These are phyloP conservation scores for Phytophthora melonis DNA, from an alignment of 352 stramenopile genomes.

Conservation along the genomic window DNA sequence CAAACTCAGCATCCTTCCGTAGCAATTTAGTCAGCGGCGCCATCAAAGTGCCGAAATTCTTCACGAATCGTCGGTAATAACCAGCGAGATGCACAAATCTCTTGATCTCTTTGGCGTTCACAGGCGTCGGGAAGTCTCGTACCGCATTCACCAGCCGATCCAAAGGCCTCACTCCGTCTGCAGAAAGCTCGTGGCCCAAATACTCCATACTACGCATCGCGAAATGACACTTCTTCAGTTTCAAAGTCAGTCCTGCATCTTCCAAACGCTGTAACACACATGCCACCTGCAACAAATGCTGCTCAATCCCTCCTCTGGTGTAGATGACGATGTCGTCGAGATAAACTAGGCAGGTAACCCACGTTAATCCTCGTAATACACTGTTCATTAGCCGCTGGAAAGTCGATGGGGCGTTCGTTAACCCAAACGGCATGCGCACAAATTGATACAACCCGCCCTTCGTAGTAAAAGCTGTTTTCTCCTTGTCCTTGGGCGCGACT, in stretches of 20 bases:
- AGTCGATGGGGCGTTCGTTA: neutral
- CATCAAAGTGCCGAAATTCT: neutral
- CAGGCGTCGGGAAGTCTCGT: neutral
- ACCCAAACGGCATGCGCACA: neutral
- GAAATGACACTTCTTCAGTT: neutral
- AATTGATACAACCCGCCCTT: neutral
- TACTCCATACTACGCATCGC: neutral
- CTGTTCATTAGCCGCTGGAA: neutral
- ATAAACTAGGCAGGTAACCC: neutral
- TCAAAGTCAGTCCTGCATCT: neutral
- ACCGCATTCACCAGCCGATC: neutral
- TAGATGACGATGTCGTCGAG: neutral
- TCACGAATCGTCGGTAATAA: neutral
- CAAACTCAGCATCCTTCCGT: neutral
- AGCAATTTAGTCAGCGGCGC: neutral
- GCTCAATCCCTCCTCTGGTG: neutral
- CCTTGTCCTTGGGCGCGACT: neutral
- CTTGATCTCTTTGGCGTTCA: neutral
- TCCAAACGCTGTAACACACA: neutral
- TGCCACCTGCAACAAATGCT: neutral
- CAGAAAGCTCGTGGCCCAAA: neutral
- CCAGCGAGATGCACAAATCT: neutral
- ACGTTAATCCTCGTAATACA: neutral
- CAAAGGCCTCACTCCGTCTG: neutral
- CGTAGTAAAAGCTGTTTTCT: neutral